phyloP scores from a whole-genome alignment of 805 yeast species.

The Nakazawaea wickerhamii region DNA sequence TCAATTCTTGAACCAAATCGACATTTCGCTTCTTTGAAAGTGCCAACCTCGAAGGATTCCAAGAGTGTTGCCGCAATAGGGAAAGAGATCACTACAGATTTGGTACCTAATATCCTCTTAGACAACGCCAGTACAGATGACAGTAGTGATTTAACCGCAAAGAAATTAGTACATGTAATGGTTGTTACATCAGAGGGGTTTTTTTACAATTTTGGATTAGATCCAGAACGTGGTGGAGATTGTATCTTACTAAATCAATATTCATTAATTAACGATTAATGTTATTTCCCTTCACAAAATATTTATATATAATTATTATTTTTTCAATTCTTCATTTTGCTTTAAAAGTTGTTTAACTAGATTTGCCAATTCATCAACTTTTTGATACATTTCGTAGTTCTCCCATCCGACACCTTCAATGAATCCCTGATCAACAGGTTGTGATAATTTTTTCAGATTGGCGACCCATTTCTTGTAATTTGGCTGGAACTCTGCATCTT shows the following conservation, averaged over 20 bases:
- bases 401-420: constrained; percentile 60
- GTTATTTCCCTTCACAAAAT: constrained; percentile 16
- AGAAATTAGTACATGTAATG: constrained; percentile 46
- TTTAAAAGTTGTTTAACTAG: constrained; percentile 34
- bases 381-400: constrained; percentile 45
- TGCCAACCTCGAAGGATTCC: constrained; percentile 37
- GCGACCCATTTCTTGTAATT: constrained; percentile 43
- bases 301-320: constrained; percentile 13
- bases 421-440: constrained; percentile 55
- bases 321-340: constrained; percentile 20
- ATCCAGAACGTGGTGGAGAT: constrained; percentile 91
- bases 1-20: constrained; percentile 88
- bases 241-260: constrained; percentile 77
- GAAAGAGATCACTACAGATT: constrained; percentile 22
- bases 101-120: constrained; percentile 19
- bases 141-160: constrained; percentile 14
- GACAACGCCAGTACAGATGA: constrained; percentile 17
- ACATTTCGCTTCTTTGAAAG: constrained; percentile 77
- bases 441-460: constrained; percentile 44
- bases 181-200: constrained; percentile 87
- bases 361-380: constrained; percentile 40
- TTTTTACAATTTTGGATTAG: constrained; percentile 79
- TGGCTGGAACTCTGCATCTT: constrained; percentile 64
- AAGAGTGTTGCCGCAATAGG: constrained; percentile 47
- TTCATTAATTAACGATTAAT: constrained; percentile 30